These are phyloP conservation scores for Dentipellis sp. DNA, from an alignment of 768 basidiomycete species.

Conservation along the genomic window DNA sequence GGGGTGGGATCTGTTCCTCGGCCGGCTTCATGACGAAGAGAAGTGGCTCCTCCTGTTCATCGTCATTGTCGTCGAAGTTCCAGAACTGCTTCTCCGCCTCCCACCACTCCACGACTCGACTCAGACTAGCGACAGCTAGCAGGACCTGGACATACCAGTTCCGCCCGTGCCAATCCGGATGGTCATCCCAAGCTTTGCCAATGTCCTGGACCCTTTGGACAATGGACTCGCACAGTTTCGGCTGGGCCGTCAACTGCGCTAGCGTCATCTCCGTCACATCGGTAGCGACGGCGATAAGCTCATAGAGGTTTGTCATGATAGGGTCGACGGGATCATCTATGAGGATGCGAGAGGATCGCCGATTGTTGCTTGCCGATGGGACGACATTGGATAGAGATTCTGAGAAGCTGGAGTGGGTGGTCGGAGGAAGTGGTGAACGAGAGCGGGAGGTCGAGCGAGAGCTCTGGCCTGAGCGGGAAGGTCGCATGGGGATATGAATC, in stretches of 20 bases:
- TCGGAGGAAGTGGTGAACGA: constrained; percentile 80
- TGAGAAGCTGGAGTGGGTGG: constrained; percentile 57
- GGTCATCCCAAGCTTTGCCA: constrained; percentile 94
- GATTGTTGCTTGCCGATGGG: constrained; percentile 34
- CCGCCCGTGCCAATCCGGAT: constrained; percentile 95
- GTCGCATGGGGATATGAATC: constrained; percentile 64
- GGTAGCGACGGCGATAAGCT: constrained; percentile 87
- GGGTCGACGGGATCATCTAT: constrained; percentile 83
- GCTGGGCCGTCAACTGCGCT: constrained; percentile 73
- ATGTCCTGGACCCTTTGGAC: constrained; percentile 88
- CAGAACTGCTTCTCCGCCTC: constrained; percentile 99
- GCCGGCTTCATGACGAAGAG: constrained; percentile 90
- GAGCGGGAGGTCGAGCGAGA: constrained; percentile 95
- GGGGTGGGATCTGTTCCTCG: constrained; percentile 41
- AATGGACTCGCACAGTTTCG: constrained; percentile 77
- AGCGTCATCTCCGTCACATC: constrained; percentile 90
- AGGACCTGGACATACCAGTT: constrained; percentile 98
- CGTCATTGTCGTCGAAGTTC: constrained; percentile 93
- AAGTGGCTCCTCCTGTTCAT: constrained; percentile 85
- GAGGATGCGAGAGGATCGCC: constrained; percentile 74
- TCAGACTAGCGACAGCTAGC: constrained; percentile 90
- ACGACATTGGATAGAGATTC: constrained; percentile 28
- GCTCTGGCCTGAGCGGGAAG: constrained; percentile 65
- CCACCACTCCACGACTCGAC: constrained; percentile 99
- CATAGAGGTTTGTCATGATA: constrained; percentile 85